Base-by-base conservation (phyloP, 139 green algal genomes). In the Chlamydomonas applanata region DNA sequence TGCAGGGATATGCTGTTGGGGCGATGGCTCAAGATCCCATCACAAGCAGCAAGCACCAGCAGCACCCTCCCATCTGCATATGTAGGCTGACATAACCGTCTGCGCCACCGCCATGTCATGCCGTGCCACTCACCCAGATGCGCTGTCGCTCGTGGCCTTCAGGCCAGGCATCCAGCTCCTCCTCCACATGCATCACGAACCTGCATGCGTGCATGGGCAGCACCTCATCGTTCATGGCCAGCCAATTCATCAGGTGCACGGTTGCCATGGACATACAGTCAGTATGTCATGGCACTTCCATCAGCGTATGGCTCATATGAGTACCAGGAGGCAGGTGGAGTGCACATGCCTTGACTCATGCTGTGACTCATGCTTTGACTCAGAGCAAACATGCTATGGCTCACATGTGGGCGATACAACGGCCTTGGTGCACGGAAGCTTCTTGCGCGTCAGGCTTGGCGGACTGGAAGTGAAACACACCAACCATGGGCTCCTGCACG, bases 101-200 rank as follows among this genome's bases (percentile, higher is more conserved):
- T 32, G 25, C 17, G 32, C 27, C 25, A 20, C 9, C 19, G 36
- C 20, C 20, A 54, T 3, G 14, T 53, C 17, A 25, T 56, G 40
- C 36, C 30, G 33, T 60, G 66, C 3, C 25, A 46, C 89, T 84
- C 65, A 97, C 91, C 94, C 94, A 98, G 33, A 82, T 54, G 53
- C 94, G 86, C 52, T 83, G 74, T 0, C 94, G 76, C 64, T 93
- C 75, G 0, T 57, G 44, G 19, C 53, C 64, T 75, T 98, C 94
- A 3, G 94, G 94, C 94, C 94, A 98, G 9, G 69, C 68, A 0
- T 86, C 72, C 56, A 98, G 81, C 86, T 93, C 89, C 83, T 98
- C 92, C 2, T 54, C 74, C 1, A 98, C 94, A 7, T 86, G 74
- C 88, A 98, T 83, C 0, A 89, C 85, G 80, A 93, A 49, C 40